Base-by-base conservation (phyloP, 257 asterid species). In the Jasminum sambac region DNA sequence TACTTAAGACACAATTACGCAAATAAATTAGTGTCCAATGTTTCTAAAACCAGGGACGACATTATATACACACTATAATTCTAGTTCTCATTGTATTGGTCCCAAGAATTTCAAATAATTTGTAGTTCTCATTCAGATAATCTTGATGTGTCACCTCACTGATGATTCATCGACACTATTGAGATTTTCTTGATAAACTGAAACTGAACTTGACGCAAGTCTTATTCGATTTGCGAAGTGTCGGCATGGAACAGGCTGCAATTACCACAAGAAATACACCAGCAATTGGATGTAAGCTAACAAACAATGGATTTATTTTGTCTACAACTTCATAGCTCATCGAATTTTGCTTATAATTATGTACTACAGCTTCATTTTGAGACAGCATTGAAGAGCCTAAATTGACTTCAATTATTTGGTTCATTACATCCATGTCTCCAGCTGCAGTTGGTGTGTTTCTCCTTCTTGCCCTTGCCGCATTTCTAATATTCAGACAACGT, bases 181-280 rank as follows among this genome's bases (percentile, higher is more conserved):
- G n/a, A n/a, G n/a, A n/a, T n/a, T n/a, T n/a, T n/a, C n/a, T n/a
- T n/a, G n/a, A n/a, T n/a, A n/a, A n/a, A n/a, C 46, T 1, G 46
- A 41, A 9, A 41, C 46, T 8, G 13, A 41, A 11, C 2, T 13
- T 23, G 14, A 37, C 21, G 24, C 55, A 21, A 17, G 4, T 17
- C 0, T 55, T 34, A 21, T 8, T 58, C 11, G 11, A 17, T 74
- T 11, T 42, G 74, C 89, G 82, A 91, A 84, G 76, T 86, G 91
- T 60, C 64, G 84, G 21, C 79, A 64, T 69, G 85, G 88, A 64
- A 81, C 82, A 37, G 82, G 81, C 59, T 86, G 95, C 81, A 84
- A 84, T 63, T 72, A 67, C 71, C 82, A 63, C 30, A 83, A 69
- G 64, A 78, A 74, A 46, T 40, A 75, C 67, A 57, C 85, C 90